Conservation (phyloP, 345 rosid species). For the Lumnitzera littorea region DNA sequence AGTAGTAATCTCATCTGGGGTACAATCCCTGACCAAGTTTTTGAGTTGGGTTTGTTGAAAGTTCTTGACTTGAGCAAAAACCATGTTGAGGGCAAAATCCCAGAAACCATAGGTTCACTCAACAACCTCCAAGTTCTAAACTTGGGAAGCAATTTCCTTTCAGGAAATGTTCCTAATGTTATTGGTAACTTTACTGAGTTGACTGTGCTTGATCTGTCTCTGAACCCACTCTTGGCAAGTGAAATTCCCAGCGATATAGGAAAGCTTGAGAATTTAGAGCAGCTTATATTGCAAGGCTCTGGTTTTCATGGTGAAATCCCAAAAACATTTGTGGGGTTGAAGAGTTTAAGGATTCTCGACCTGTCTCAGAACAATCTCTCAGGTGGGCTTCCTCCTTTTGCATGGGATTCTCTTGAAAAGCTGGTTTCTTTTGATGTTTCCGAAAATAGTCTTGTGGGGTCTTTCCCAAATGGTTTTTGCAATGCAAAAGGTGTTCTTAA, state of each 20-base stretch:
- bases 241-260: conserved; percentile 68
- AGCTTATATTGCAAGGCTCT: conserved; percentile 64
- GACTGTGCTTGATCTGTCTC: conserved; percentile 73
- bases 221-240: conserved; percentile 54
- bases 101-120: conserved; percentile 55
- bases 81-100: conserved; percentile 77
- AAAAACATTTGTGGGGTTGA: conserved; percentile 51
- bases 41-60: conserved; percentile 43
- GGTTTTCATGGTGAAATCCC: conserved; percentile 77
- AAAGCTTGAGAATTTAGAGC: conserved; percentile 61
- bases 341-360: conserved; percentile 54
- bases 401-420: conserved; percentile 53
- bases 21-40: conserved; percentile 66
- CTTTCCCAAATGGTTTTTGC: conserved; percentile 69
- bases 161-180: conserved; percentile 62
- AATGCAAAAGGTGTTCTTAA: conserved; percentile 43
- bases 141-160: conserved; percentile 67
- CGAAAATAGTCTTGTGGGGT: conserved; percentile 63
- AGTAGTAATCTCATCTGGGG: conserved; percentile 73
- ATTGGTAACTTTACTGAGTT: conserved; percentile 70
- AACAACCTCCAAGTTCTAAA: conserved; percentile 50
- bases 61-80: conserved; percentile 66
- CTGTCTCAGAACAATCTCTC: conserved; percentile 73
- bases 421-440: conserved; percentile 76
- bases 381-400: conserved; percentile 43